Conservation (phyloP, 345 rosid genomes). For the Acer yangbiense region DNA sequence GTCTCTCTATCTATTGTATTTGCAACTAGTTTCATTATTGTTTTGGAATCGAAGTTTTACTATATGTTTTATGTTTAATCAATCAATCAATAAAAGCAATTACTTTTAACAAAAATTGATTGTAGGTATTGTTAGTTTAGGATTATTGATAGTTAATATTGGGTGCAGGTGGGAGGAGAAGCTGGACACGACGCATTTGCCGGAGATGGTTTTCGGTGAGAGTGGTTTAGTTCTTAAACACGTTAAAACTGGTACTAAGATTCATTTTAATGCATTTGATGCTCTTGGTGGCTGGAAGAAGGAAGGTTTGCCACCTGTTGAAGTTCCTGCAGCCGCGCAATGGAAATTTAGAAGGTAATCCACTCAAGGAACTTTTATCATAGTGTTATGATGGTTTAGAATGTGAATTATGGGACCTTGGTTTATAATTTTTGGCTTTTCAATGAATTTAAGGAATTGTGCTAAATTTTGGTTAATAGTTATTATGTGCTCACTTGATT, state of each 20-base stretch:
- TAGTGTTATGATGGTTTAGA: not conserved
- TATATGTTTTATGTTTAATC: not conserved
- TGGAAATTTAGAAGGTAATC: conserved; percentile 92
- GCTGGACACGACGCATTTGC: conserved; percentile 79
- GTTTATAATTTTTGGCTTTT: not conserved
- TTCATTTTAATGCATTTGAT: conserved; percentile 87
- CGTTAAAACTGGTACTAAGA: conserved; percentile 49
- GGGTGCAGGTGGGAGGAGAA: conserved; percentile 77
- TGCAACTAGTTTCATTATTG: not conserved
- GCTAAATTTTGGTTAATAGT: not conserved
- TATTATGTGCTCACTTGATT: not conserved
- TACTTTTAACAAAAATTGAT: not conserved
- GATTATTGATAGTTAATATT: conserved; percentile 16
- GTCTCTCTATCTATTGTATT: conserved; percentile 8
- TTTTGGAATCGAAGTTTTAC: not conserved
- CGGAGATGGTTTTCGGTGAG: conserved; percentile 94
- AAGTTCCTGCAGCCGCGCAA: conserved; percentile 90
- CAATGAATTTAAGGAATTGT: not conserved
- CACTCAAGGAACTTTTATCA: not conserved
- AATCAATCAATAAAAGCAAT: not conserved
- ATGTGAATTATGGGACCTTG: not conserved
- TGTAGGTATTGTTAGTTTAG: not conserved
- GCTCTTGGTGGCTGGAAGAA: conserved; percentile 84
- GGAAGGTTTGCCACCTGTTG: conserved; percentile 86
- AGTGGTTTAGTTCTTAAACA: conserved; percentile 69